These are phyloP conservation scores for Aspergillus indologenus DNA, from an alignment of 495 filamentous ascomycete genomes.

Conservation along the genomic window DNA sequence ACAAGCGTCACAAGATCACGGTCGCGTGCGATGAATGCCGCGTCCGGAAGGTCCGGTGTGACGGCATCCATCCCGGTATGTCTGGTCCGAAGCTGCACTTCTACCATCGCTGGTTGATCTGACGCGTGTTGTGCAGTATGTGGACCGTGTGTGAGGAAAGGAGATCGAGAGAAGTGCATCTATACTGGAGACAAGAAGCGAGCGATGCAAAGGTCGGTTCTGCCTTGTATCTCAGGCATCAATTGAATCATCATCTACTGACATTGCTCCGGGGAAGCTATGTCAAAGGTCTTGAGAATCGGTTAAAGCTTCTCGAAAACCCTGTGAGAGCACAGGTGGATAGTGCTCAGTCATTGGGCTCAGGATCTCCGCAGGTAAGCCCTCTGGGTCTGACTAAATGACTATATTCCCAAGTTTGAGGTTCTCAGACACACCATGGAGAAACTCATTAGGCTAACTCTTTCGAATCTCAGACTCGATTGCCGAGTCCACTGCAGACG, in stretches of 20 bases:
- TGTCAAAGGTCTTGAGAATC: conserved; percentile 28
- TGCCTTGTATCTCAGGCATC: not conserved
- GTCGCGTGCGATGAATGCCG: conserved; percentile 42
- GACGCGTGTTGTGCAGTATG: conserved; percentile 28
- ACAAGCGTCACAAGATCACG: conserved; percentile 36
- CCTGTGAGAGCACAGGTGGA: conserved; percentile 7
- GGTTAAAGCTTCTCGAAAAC: conserved; percentile 30
- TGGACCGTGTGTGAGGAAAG: conserved; percentile 33
- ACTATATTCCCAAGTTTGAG: no score
- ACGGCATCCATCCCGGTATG: conserved; percentile 37
- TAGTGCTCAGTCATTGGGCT: not conserved
- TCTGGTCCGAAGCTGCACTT: conserved; percentile 10
- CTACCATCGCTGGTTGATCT: not conserved
- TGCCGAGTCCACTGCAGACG: not conserved
- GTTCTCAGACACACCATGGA: no score
- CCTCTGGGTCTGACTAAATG: no score
- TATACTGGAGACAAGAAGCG: conserved; percentile 37
- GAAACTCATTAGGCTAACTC: not conserved
- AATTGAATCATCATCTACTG: not conserved
- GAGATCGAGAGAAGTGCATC: conserved; percentile 23
- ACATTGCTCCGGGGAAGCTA: conserved; percentile 17
- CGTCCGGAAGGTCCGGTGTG: conserved; percentile 35
- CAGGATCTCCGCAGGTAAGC: conserved; percentile 17
- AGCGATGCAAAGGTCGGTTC: conserved; percentile 24
- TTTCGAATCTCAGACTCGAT: not conserved